A percentile compares a stretch with the other conserved stretches of the same genome.
These are phyloP conservation scores for Teratosphaeria pseudoeucalypti DNA, from an alignment of 2,329 filamentous ascomycete genomes.

Conservation along the genomic window DNA sequence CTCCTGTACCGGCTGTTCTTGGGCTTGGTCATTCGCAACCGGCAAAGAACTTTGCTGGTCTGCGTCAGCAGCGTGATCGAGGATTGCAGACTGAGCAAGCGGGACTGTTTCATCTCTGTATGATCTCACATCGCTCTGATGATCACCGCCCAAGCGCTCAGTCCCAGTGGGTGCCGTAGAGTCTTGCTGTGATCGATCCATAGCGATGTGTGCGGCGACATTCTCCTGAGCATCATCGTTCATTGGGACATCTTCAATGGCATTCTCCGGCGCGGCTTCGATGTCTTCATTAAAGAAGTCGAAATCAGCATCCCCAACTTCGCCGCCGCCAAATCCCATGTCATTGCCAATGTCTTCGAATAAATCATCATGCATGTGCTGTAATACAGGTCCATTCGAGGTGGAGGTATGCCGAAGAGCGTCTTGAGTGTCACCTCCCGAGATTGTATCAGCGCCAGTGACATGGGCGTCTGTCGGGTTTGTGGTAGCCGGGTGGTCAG, in stretches of 20 bases:
- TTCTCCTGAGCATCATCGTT: background rate
- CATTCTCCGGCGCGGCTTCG: background rate
- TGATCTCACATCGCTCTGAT: background rate
- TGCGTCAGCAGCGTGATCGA: background rate
- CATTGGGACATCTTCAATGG: constrained; percentile 1
- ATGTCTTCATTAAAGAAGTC: constrained; percentile 58
- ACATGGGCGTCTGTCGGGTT: background rate
- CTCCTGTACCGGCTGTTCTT: background rate
- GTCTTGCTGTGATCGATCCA: too few species aligned
- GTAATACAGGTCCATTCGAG: constrained; percentile 5
- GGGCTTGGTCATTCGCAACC: background rate
- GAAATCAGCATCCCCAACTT: constrained; percentile 75
- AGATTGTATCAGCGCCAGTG: background rate
- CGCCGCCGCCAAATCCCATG: constrained; percentile 59
- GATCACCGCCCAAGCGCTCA: background rate
- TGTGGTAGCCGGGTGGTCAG: background rate
- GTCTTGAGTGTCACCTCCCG: background rate
- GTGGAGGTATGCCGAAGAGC: constrained; percentile 5
- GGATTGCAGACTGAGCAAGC: background rate
- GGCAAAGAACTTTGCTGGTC: background rate
- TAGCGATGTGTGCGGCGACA: background rate
- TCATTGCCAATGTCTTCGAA: constrained; percentile 54
- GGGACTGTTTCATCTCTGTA: background rate
- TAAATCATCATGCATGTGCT: constrained; percentile 46
- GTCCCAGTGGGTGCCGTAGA: background rate